phyloP scores from a whole-genome alignment of 116 monocot species.

The Zostera marina region DNA sequence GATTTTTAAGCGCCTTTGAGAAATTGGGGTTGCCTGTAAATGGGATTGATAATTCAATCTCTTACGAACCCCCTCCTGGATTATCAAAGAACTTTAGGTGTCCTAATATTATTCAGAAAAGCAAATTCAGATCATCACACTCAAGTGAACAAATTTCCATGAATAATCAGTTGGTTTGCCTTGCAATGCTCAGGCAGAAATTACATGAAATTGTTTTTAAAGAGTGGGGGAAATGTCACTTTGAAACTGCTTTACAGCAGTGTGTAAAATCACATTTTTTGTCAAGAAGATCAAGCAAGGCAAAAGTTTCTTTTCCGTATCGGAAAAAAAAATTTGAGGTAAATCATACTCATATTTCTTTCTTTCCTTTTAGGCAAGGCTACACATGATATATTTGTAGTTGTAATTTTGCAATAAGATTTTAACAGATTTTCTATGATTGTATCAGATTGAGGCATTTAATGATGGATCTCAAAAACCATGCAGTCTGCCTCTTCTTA shows the following conservation, averaged over 20 bases:
- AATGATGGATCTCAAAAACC: conserved; percentile 4
- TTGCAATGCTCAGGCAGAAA: conserved; percentile 63
- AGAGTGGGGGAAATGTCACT: conserved; percentile 20
- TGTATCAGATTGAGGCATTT: conserved; percentile 15
- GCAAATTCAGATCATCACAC: conserved; percentile 34
- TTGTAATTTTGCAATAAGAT: background rate
- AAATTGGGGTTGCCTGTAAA: conserved; percentile 18
- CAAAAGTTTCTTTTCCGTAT: background rate
- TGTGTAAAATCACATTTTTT: conserved; percentile 17
- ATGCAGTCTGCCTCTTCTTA: conserved; percentile 2
- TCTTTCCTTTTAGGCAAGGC: background rate
- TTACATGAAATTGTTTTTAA: conserved; percentile 55
- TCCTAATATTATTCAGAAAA: conserved; percentile 11
- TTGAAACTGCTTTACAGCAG: conserved; percentile 21
- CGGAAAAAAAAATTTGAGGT: conserved; percentile 4
- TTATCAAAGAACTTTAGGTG: conserved; percentile 17
- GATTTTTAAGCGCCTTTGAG: conserved; percentile 30
- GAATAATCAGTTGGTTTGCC: conserved; percentile 28
- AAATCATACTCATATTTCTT: background rate
- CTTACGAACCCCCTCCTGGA: conserved; percentile 51
- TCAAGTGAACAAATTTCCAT: conserved; percentile 8
- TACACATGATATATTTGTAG: background rate
- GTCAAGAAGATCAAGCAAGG: conserved; percentile 8
- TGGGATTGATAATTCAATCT: conserved; percentile 7
- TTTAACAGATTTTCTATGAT: background rate